Base-by-base conservation (phyloP, 805 yeast species). In the Saturnispora mendoncae region DNA sequence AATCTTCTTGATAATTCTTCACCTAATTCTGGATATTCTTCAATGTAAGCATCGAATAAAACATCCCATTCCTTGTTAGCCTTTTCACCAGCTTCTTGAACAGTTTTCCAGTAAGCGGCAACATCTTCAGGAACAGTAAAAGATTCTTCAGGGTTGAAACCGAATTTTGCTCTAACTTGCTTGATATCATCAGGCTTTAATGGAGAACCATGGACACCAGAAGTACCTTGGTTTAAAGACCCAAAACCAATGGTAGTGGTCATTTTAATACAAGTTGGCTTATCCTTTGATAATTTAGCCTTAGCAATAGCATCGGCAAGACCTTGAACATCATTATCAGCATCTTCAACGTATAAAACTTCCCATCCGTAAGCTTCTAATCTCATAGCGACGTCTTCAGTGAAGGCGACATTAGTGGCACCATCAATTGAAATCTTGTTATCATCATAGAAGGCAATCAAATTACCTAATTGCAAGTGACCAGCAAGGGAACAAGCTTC, bases 391-490 rank as follows among this genome's bases (percentile, higher is more conserved):
- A 90, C 97, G 61, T 90, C 84, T 71, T 90, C 97, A 49, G 95
- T 85, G 77, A 90, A 88, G 46, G 97, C 85, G 47, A 79, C 78
- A 50, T 76, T 71, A 58, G 94, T 90, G 67, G 73, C 69, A 72
- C 98, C 98, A 64, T 90, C 98, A 62, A 90, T 90, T 56, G 97
- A 82, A 73, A 90, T 88, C 62, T 80, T 80, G 80, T 90, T 90
- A 72, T 87, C 95, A 64, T 90, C 98, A 78, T 88, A 90, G 69
- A 90, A 78, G 47, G 90, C 87, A 66, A 90, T 86, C 71, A 90
- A 77, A 72, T 88, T 88, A 64, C 84, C 84, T 64, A 90, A 78
- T 72, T 86, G 74, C 66, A 90, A 73, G 69, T 90, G 98, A 58
- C 98, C 98, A 50, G 98, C 98, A 47, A 88, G 68, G 28, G 98